A percentile compares a stretch with the other conserved stretches of the same genome.
These are phyloP conservation scores for Alloascoidea africana DNA, from an alignment of 805 yeast species.

Conservation along the genomic window DNA sequence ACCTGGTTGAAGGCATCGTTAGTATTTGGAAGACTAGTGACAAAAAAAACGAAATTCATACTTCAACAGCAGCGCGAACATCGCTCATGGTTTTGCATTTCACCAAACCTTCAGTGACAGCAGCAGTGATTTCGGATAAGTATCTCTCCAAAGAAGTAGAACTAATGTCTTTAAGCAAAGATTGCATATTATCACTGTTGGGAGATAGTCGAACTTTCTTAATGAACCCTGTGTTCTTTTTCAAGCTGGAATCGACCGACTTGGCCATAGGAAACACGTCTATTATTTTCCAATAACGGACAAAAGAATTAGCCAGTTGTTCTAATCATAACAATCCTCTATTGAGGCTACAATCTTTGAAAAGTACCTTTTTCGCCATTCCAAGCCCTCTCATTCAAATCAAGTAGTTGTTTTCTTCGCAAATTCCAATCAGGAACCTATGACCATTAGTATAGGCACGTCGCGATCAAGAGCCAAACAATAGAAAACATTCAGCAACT, in stretches of 20 bases:
- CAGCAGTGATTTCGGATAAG: conserved; percentile 49
- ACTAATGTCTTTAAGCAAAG: conserved; percentile 43
- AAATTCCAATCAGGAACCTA: conserved; percentile 3
- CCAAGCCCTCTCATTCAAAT: conserved; percentile 37
- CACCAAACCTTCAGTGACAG: conserved; percentile 45
- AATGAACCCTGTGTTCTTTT: conserved; percentile 65
- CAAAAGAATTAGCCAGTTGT: not conserved
- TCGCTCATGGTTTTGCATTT: conserved; percentile 41
- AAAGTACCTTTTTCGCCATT: conserved; percentile 24
- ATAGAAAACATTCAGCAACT: too few relatives aligned
- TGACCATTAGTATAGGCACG: too few relatives aligned
- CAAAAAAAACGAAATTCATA: conserved; percentile 14
- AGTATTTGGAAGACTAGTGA: not conserved
- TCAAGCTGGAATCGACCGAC: conserved; percentile 59
- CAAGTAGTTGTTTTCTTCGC: conserved; percentile 18
- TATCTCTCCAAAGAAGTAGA: conserved; percentile 60
- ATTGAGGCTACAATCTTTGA: conserved; percentile 4
- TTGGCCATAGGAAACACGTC: conserved; percentile 9
- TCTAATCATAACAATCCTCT: not conserved
- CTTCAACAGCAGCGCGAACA: conserved; percentile 45
- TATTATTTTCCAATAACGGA: conserved; percentile 1
- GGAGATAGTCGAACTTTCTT: conserved; percentile 49
- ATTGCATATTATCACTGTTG: conserved; percentile 30
- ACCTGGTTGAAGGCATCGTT: conserved; percentile 1
- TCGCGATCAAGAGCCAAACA: too few relatives aligned